Conservation (phyloP, 345 rosid genomes). For the Eucalyptus tenuipes region DNA sequence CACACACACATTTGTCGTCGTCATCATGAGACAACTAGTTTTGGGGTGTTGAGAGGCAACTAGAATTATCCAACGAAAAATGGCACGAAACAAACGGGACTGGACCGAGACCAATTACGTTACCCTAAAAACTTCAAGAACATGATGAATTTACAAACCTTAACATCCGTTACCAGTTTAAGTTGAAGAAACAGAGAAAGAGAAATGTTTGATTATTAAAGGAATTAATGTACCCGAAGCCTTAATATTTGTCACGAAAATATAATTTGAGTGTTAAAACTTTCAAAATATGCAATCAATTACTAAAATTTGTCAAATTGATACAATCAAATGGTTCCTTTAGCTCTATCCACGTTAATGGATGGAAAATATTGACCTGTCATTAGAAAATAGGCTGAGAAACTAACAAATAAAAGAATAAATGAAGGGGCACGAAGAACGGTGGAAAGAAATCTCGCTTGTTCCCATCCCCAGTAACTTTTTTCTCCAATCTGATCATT, state of each 20-base stretch:
- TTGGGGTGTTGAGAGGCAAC: not conserved
- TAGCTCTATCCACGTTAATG: no score
- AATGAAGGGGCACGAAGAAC: not conserved
- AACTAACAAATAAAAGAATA: not conserved
- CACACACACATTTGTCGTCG: no score
- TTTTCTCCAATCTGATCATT: not conserved
- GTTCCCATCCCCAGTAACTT: slow-evolving; percentile 38
- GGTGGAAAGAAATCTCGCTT: slow-evolving; percentile 42
- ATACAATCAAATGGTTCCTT: no score
- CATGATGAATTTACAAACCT: not conserved
- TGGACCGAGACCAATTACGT: not conserved
- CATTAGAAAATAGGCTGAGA: not conserved
- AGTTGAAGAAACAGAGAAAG: not conserved
- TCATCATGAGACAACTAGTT: no score
- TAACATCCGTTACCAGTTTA: not conserved
- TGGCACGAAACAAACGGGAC: not conserved
- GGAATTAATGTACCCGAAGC: no score
- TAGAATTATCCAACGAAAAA: not conserved
- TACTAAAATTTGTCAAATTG: no score
- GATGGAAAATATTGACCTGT: no score
- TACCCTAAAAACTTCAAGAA: not conserved
- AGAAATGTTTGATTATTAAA: not conserved
- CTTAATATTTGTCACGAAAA: no score
- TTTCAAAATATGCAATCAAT: no score
- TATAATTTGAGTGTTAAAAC: no score